phyloP scores from a whole-genome alignment of 192 early-diverging fungal species.

The Backusella luteola region DNA sequence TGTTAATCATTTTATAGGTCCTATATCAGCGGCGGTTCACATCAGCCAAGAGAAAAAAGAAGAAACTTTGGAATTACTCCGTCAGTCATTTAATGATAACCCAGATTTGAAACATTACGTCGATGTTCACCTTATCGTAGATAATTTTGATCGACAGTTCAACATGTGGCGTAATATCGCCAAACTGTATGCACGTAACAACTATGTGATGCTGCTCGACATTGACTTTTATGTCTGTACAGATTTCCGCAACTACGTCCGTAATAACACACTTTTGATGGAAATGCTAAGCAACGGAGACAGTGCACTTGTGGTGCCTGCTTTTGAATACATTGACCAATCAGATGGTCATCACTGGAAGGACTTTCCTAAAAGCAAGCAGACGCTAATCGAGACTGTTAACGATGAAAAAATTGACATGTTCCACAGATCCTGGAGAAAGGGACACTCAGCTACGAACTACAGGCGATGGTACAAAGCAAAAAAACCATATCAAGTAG shows the following conservation, averaged over 20 bases:
- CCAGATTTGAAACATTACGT: slow-evolving; percentile 47
- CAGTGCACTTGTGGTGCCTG: slow-evolving; percentile 52
- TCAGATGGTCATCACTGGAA: slow-evolving; percentile 44
- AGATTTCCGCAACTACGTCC: slow-evolving; percentile 39
- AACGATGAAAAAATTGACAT: slow-evolving; percentile 45
- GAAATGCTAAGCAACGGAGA: slow-evolving; percentile 40
- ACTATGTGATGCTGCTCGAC: slow-evolving; percentile 57
- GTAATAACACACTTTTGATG: slow-evolving; percentile 33
- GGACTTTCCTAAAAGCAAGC: slow-evolving; percentile 47
- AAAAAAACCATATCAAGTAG: slow-evolving; percentile 47
- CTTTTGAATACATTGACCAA: slow-evolving; percentile 51
- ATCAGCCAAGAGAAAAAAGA: slow-evolving; percentile 46
- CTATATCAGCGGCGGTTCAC: slow-evolving; percentile 57
- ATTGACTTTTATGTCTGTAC: slow-evolving; percentile 60
- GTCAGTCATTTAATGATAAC: slow-evolving; percentile 42
- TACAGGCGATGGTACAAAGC: slow-evolving; percentile 45
- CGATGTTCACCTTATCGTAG: slow-evolving; percentile 54
- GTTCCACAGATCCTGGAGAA: slow-evolving; percentile 48
- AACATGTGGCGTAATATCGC: slow-evolving; percentile 64
- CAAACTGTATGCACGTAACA: slow-evolving; percentile 52
- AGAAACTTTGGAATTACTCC: slow-evolving; percentile 36
- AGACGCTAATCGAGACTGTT: slow-evolving; percentile 35
- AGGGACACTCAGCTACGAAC: slow-evolving; percentile 52
- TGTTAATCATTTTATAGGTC: slow-evolving; percentile 38
- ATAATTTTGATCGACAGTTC: slow-evolving; percentile 57